These are phyloP conservation scores for Phyllosticta ampelicida DNA, from an alignment of 2,329 filamentous ascomycete genomes.

Conservation along the genomic window DNA sequence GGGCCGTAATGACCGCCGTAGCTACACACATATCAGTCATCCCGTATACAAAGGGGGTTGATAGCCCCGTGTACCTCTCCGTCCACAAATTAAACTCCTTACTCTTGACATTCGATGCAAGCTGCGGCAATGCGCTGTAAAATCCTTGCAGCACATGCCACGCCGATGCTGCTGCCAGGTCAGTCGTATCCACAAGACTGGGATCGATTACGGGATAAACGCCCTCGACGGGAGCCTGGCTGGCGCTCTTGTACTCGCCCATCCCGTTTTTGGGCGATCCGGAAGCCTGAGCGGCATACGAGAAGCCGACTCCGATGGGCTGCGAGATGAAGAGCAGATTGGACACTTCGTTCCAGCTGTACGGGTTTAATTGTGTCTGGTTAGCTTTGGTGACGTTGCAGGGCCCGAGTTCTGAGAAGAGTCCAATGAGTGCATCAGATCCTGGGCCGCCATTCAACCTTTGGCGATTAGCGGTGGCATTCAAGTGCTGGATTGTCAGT, in stretches of 20 bases:
- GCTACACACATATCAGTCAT: slow-evolving; percentile 6
- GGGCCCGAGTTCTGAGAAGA: slow-evolving; percentile 30
- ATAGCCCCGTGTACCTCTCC: slow-evolving; percentile 23
- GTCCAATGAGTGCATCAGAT: slow-evolving; percentile 1
- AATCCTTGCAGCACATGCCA: slow-evolving; percentile 29
- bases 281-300: slow-evolving; percentile 20
- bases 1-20: slow-evolving; percentile 41
- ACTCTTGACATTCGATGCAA: slow-evolving; percentile 42
- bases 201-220: background rate
- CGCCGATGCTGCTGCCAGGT: slow-evolving; percentile 23
- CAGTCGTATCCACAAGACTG: slow-evolving; percentile 19
- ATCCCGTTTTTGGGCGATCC: background rate
- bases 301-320: slow-evolving; percentile 30
- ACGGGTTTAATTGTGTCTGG: slow-evolving; percentile 26
- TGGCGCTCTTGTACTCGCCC: background rate
- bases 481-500: background rate
- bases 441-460: slow-evolving; percentile 5
- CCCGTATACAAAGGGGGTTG: background rate
- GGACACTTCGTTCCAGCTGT: slow-evolving; percentile 30
- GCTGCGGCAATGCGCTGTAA: slow-evolving; percentile 23
- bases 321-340: slow-evolving; percentile 31
- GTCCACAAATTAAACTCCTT: slow-evolving; percentile 45
- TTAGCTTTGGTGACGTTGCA: slow-evolving; percentile 33
- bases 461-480: background rate
- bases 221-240: background rate